Percentiles rank a stretch among this genome's conserved stretches.
Evolutionary conservation across 2,329 filamentous ascomycete species (phyloP).

Genomic region (Stemphylium lycopersici): DNA sequence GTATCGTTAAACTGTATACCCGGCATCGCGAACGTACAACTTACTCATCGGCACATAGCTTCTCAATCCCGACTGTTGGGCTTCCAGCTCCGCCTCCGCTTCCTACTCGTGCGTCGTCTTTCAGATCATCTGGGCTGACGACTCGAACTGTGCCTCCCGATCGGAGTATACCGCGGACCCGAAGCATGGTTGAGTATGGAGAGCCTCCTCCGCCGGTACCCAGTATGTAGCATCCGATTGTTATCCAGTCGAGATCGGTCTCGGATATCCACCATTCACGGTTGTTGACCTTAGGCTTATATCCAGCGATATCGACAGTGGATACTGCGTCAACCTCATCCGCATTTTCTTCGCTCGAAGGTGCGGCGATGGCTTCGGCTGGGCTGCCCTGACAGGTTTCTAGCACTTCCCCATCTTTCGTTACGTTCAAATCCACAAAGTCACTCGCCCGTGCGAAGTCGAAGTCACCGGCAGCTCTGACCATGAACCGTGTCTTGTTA

Average conservation of each 20-base stretch:
- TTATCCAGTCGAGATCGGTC: conserved; percentile 54
- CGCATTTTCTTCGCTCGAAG: conserved; percentile 22
- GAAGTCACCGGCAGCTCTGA: conserved; percentile 63
- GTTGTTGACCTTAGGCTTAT: conserved; percentile 49
- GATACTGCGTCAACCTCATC: conserved; percentile 22
- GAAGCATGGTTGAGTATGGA: conserved; percentile 54
- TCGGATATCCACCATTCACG: conserved; percentile 55
- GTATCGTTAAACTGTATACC: background rate
- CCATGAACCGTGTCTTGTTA: conserved; percentile 58
- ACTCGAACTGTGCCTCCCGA: conserved; percentile 51
- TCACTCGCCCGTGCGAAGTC: conserved; percentile 44
- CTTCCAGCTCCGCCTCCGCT: conserved; percentile 55
- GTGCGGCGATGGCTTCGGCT: conserved; percentile 14
- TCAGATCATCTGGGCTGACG: conserved; percentile 51
- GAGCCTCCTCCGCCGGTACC: conserved; percentile 57
- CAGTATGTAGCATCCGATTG: conserved; percentile 56
- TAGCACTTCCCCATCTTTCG: conserved; percentile 25
- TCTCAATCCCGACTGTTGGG: conserved; percentile 53
- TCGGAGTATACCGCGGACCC: conserved; percentile 50
- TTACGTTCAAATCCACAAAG: conserved; percentile 32
- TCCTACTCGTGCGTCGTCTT: conserved; percentile 53
- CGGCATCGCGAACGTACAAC: conserved; percentile 1
- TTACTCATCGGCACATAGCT: conserved; percentile 51
- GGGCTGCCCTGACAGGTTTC: conserved; percentile 7
- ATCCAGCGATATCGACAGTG: conserved; percentile 42